Percentiles rank a stretch among this genome's conserved stretches.
Conservation (phyloP, 352 stramenopile species). For the Globisporangium viniferum region DNA sequence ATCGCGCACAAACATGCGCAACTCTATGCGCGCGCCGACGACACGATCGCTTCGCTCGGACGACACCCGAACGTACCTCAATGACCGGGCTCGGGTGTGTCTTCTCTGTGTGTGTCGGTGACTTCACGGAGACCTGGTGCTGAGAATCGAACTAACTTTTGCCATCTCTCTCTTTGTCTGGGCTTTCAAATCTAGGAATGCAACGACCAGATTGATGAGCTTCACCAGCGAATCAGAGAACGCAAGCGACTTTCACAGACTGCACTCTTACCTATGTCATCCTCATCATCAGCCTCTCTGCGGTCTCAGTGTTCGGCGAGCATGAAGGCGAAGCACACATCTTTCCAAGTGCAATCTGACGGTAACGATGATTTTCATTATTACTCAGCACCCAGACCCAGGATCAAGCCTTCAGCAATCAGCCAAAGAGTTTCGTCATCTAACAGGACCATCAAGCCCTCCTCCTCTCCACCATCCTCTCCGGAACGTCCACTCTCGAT, state of each 20-base stretch:
- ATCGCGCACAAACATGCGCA: background rate
- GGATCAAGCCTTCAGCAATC: background rate
- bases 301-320: background rate
- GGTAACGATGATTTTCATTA: background rate
- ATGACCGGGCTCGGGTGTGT: background rate
- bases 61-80: background rate
- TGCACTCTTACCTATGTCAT: background rate
- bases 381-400: background rate
- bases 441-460: background rate
- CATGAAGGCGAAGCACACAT: background rate
- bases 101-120: background rate
- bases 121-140: background rate
- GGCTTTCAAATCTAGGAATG: background rate
- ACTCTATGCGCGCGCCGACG: background rate
- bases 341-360: background rate
- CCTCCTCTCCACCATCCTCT: background rate
- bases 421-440: background rate
- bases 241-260: background rate
- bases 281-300: background rate
- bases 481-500: background rate
- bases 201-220: slow-evolving; percentile 7
- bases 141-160: background rate
- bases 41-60: slow-evolving; percentile 2
- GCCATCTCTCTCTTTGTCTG: background rate
- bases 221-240: background rate